Base-by-base conservation (phyloP, 2,329 filamentous ascomycete genomes). In the Pseudogymnoascus sp. region DNA sequence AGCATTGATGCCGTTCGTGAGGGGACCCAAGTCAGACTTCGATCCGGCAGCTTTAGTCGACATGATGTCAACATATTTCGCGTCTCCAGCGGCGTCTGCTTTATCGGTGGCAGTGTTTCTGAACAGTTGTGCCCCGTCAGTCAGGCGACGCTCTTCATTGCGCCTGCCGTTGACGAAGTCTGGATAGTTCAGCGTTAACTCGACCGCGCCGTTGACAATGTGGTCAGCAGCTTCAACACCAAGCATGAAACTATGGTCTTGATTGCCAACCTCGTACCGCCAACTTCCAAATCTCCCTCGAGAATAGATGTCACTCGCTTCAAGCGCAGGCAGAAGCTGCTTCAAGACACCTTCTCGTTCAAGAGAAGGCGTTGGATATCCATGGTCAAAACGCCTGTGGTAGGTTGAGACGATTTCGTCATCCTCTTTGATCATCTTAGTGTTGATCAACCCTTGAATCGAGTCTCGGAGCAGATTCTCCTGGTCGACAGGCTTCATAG, bases 371-470 rank as follows among this genome's bases (percentile, higher is more conserved):
- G 94, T 99, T 66, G 94, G 94, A 82, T 99, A 99, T 69, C 94
- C 94, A 81, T 97, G 94, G 76, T 97, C 90, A 78, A 99, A 99
- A 77, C 90, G 87, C 78, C 94, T 91, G 84, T 97, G 91, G 82
- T 99, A 99, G 68, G 92, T 97, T 60, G 92, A 96, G 71, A 99
- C 92, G 68, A 99, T 96, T 81, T 97, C 93, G 72, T 97, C 94
- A 61, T 83, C 82, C 61, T 93, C 81, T 78, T 88, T 86, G 78
- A 99, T 87, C 91, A 99, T 96, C 69, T 96, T 89, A 16, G 94
- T 99, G 85, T 97, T 97, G 82, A 99, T 84, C 60, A 97, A 88
- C 72, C 94, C 94, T 80, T 96, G 90, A 75, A 99, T 97, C 72
- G 86, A 94, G 73, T 99, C 92, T 76, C 84, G 85, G 71, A 99